phyloP scores from a whole-genome alignment of 805 yeast genomes.

The Candida ortonii region DNA sequence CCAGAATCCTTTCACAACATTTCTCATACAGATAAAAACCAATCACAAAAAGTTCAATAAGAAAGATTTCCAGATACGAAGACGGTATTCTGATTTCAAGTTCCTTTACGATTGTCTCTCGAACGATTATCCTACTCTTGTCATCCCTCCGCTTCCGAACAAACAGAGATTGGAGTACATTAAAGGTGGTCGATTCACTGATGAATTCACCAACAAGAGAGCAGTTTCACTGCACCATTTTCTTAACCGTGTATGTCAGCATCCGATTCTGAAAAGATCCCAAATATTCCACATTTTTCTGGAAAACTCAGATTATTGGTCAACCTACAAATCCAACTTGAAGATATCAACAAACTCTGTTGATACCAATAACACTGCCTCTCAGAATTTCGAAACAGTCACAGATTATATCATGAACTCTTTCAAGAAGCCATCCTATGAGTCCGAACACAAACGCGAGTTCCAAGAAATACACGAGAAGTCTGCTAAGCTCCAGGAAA shows the following conservation, averaged over 20 bases:
- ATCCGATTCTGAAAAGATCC: slow-evolving; percentile 68
- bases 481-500: slow-evolving; percentile 80
- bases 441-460: slow-evolving; percentile 58
- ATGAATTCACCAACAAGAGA: slow-evolving; percentile 79
- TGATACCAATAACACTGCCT: slow-evolving; percentile 20
- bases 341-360: slow-evolving; percentile 34
- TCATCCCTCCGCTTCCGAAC: slow-evolving; percentile 93
- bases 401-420: slow-evolving; percentile 92
- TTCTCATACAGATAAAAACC: slow-evolving; percentile 60
- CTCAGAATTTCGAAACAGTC: slow-evolving; percentile 60
- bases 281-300: slow-evolving; percentile 68
- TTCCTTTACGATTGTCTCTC: slow-evolving; percentile 69
- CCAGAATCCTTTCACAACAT: slow-evolving; percentile 74
- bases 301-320: slow-evolving; percentile 69
- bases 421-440: slow-evolving; percentile 69
- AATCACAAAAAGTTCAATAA: slow-evolving; percentile 56
- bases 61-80: slow-evolving; percentile 50
- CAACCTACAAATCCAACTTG: slow-evolving; percentile 57
- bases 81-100: slow-evolving; percentile 85
- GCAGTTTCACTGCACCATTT: slow-evolving; percentile 79
- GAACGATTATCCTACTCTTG: slow-evolving; percentile 78
- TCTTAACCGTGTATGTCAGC: slow-evolving; percentile 66
- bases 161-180: slow-evolving; percentile 87
- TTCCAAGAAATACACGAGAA: slow-evolving; percentile 80
- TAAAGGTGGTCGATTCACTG: slow-evolving; percentile 88